Conservation (phyloP, 805 yeast genomes). For the Saccharomyces cerevisiae region DNA sequence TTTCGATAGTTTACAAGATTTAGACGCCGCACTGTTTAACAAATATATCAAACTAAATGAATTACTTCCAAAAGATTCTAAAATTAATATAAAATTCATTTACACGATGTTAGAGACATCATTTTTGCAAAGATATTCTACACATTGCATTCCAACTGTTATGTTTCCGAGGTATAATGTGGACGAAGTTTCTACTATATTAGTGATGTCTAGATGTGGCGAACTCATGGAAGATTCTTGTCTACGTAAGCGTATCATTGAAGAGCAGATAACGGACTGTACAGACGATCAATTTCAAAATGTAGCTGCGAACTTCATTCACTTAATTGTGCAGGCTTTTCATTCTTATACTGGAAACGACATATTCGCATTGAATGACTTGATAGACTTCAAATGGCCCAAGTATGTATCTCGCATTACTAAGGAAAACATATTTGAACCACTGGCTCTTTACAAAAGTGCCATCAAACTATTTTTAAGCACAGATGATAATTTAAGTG, state of each 20-base stretch:
- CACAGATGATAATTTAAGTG: constrained; percentile 29
- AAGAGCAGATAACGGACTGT: constrained; percentile 7
- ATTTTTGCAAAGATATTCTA: constrained; percentile 21
- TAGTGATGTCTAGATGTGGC: constrained; percentile 11
- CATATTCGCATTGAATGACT: constrained; percentile 19
- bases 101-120: constrained; percentile 18
- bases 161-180: constrained; percentile 25
- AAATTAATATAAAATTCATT: constrained; percentile 20
- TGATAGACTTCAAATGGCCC: constrained; percentile 28
- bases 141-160: constrained; percentile 22
- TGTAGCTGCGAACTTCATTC: constrained; percentile 21
- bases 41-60: constrained; percentile 24
- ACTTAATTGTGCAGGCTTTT: constrained; percentile 25
- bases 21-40: constrained; percentile 23
- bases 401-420: constrained; percentile 15
- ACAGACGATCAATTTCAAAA: constrained; percentile 9
- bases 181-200: constrained; percentile 17
- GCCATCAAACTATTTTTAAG: constrained; percentile 24
- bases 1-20: constrained; percentile 26
- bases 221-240: constrained; percentile 11
- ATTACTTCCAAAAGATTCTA: constrained; percentile 10
- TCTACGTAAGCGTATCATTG: constrained; percentile 7
- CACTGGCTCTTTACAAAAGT: constrained; percentile 26
- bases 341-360: constrained; percentile 29
- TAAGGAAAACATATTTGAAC: constrained; percentile 15